These are phyloP conservation scores for Globisporangium cylindrosporum DNA, from an alignment of 352 stramenopile species.

Conservation along the genomic window DNA sequence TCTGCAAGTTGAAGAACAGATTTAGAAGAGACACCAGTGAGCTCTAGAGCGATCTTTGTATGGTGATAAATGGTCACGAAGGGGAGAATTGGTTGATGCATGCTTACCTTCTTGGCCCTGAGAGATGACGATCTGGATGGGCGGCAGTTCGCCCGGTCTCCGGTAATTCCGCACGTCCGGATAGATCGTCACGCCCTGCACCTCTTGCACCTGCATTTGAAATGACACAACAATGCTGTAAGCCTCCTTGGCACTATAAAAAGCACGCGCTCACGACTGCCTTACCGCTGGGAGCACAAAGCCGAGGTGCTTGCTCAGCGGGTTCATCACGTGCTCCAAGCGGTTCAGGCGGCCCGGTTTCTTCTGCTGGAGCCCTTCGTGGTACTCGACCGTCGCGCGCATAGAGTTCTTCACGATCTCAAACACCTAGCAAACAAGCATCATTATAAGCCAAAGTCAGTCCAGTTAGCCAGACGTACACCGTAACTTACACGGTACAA, in stretches of 20 bases:
- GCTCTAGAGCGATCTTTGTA: neutral
- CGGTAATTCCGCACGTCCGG: conserved; percentile 76
- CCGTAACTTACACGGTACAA: neutral
- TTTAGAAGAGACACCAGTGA: neutral
- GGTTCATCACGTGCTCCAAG: conserved; percentile 69
- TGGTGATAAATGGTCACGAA: neutral
- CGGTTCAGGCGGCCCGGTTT: conserved; percentile 43
- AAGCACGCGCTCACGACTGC: neutral
- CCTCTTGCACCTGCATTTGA: conserved; percentile 29
- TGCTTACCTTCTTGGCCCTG: conserved; percentile 86
- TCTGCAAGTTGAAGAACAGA: conserved; percentile 23
- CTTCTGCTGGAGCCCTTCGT: conserved; percentile 64
- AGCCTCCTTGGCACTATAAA: neutral
- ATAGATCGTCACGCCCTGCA: conserved; percentile 71
- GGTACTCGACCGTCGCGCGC: conserved; percentile 95
- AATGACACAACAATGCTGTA: neutral
- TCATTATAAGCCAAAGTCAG: neutral
- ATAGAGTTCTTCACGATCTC: conserved; percentile 99
- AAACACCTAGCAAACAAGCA: conserved; percentile 40
- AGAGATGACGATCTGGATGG: conserved; percentile 97
- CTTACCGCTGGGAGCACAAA: conserved; percentile 69
- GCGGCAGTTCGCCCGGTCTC: conserved; percentile 62
- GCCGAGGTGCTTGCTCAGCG: conserved; percentile 54
- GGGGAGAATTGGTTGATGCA: neutral
- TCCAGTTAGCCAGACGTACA: neutral